Conservation (phyloP, 352 stramenopile species). For the Stephanocyclus meneghinianus region DNA sequence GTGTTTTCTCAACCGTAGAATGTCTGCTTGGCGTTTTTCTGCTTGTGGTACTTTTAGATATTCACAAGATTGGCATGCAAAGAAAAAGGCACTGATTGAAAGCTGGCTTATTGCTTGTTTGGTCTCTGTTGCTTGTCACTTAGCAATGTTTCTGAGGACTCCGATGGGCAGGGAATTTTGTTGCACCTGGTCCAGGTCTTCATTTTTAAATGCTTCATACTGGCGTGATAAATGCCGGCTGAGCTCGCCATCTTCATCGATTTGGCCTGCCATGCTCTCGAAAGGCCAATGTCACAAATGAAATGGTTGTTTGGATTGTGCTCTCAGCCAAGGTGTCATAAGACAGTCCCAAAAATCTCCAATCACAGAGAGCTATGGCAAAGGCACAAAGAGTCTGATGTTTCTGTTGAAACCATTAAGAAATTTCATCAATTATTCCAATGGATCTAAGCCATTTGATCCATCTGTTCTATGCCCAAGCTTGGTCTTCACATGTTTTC, state of each 20-base stretch:
- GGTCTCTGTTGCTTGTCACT: too few species aligned
- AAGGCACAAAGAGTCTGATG: too few species aligned
- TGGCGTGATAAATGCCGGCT: neutral
- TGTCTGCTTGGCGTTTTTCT: too few species aligned
- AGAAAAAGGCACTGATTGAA: neutral
- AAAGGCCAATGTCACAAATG: neutral
- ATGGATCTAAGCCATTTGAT: too few species aligned
- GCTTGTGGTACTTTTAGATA: too few species aligned
- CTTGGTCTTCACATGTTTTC: conserved; percentile 16
- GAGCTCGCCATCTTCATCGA: neutral
- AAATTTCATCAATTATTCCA: too few species aligned
- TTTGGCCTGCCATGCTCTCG: neutral
- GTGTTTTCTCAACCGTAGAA: too few species aligned
- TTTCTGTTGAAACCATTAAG: too few species aligned
- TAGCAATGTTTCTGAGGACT: neutral
- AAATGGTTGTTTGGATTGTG: too few species aligned
- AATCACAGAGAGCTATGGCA: neutral
- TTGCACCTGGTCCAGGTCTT: neutral
- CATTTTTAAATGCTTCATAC: neutral
- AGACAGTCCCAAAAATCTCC: neutral
- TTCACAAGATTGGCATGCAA: too few species aligned
- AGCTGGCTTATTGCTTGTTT: neutral
- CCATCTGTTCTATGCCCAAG: neutral
- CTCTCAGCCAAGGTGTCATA: neutral
- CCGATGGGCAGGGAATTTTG: neutral